A percentile compares a stretch with the other conserved stretches of the same genome.
Conservation (phyloP, 371 early-diverging fungal species). For the Entomophthora muscae region DNA sequence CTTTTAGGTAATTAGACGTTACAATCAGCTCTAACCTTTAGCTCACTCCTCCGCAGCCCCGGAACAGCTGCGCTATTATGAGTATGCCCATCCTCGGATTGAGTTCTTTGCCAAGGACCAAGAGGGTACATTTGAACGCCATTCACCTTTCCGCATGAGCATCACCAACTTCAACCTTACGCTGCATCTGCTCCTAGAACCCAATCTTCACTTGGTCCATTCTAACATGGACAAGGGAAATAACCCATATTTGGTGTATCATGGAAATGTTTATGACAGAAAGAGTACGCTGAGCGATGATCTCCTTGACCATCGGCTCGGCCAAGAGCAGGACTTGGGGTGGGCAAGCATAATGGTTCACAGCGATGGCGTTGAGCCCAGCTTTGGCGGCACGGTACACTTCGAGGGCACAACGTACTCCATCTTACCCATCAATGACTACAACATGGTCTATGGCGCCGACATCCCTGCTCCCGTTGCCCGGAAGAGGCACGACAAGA, state of each 20-base stretch:
- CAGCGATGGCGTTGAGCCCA: slow-evolving; percentile 18
- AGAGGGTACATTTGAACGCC: neutral
- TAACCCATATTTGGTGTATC: neutral
- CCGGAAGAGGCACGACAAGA: neutral
- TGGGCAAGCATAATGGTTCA: slow-evolving; percentile 50
- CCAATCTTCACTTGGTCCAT: neutral
- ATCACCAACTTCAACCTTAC: neutral
- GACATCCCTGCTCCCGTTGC: slow-evolving; percentile 15
- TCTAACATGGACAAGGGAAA: neutral
- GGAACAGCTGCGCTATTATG: neutral
- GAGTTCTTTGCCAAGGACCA: neutral
- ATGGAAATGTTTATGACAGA: neutral
- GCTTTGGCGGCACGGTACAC: neutral
- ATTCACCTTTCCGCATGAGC: neutral
- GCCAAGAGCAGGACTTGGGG: slow-evolving; percentile 13
- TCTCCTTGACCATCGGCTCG: neutral
- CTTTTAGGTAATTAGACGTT: too few relatives aligned
- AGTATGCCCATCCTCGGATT: neutral
- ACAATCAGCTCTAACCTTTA: too few relatives aligned
- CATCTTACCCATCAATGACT: slow-evolving; percentile 25
- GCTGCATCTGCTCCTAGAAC: neutral
- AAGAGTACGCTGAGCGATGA: neutral
- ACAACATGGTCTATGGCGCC: slow-evolving; percentile 36
- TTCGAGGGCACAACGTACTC: slow-evolving; percentile 29
- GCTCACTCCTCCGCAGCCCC: too few relatives aligned